These are phyloP conservation scores for Alternaria sp. DNA, from an alignment of 2,329 filamentous ascomycete genomes.

Conservation along the genomic window DNA sequence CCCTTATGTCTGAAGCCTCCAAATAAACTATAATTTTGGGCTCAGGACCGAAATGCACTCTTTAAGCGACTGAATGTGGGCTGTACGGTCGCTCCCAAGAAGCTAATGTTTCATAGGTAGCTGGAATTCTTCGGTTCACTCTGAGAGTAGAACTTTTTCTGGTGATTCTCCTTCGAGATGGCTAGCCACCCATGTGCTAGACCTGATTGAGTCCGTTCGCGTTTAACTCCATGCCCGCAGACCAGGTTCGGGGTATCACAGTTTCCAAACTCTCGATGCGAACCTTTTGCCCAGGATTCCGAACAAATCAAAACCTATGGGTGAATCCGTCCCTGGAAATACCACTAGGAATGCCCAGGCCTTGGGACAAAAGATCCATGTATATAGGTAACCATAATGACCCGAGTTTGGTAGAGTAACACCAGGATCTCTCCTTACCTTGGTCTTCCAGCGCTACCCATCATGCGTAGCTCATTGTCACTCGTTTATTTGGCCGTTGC, in stretches of 20 bases:
- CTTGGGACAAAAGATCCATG: not conserved
- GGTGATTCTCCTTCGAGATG: not conserved
- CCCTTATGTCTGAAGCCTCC: not conserved
- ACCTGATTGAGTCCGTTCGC: not conserved
- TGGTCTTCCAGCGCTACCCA: not conserved
- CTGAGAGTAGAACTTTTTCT: not conserved
- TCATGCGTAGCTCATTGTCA: conserved; percentile 16
- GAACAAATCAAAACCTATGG: not conserved
- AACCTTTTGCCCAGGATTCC: not conserved
- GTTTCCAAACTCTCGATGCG: not conserved
- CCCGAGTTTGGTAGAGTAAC: not conserved
- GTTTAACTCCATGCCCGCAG: not conserved
- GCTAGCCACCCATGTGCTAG: not conserved
- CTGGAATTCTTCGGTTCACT: not conserved
- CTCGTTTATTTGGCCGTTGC: not conserved
- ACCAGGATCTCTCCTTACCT: not conserved
- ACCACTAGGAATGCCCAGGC: not conserved
- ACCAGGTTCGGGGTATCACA: not conserved
- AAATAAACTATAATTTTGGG: not conserved
- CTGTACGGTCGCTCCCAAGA: not conserved
- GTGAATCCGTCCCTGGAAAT: not conserved
- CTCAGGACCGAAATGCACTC: not conserved
- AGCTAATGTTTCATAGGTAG: not conserved
- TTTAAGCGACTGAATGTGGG: not conserved
- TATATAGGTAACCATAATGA: not conserved